Conservation (phyloP, 257 asterid genomes). For the Paraleonurus japonicus region DNA sequence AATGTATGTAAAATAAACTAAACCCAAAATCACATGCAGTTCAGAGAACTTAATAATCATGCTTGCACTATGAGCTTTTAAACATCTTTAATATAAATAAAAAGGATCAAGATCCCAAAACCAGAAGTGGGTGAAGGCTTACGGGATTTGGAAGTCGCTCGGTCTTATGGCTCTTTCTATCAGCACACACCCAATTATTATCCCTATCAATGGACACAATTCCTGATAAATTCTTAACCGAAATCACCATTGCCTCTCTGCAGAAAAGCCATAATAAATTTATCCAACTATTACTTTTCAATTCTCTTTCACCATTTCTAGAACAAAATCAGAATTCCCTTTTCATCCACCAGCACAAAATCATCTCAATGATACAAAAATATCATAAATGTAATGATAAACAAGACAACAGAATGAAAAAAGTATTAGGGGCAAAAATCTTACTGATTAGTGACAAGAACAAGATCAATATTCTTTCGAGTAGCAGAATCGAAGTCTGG, state of each 20-base stretch:
- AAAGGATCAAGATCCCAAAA: neutral
- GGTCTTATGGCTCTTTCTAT: conserved; percentile 36
- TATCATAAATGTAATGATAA: neutral
- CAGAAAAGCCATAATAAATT: conserved; percentile 24
- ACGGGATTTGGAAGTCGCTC: conserved; percentile 60
- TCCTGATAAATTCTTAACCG: conserved; percentile 58
- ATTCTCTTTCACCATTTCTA: neutral
- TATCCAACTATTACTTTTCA: conserved; percentile 6
- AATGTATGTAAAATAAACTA: neutral
- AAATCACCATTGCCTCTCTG: conserved; percentile 70
- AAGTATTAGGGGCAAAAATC: neutral
- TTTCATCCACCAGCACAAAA: neutral
- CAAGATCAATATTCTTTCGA: conserved; percentile 65
- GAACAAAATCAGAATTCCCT: neutral
- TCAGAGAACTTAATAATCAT: neutral
- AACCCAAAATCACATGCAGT: neutral
- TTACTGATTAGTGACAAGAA: conserved; percentile 66
- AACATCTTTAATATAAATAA: neutral
- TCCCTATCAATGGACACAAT: conserved; percentile 53
- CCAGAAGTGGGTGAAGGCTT: conserved; percentile 23
- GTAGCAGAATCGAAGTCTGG: conserved; percentile 81
- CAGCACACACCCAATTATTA: conserved; percentile 59
- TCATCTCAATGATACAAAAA: neutral
- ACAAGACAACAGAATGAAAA: neutral
- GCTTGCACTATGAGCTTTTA: neutral